Base-by-base conservation (phyloP, 1,139 yeast genomes). In the Saccharomyces uvarum region DNA sequence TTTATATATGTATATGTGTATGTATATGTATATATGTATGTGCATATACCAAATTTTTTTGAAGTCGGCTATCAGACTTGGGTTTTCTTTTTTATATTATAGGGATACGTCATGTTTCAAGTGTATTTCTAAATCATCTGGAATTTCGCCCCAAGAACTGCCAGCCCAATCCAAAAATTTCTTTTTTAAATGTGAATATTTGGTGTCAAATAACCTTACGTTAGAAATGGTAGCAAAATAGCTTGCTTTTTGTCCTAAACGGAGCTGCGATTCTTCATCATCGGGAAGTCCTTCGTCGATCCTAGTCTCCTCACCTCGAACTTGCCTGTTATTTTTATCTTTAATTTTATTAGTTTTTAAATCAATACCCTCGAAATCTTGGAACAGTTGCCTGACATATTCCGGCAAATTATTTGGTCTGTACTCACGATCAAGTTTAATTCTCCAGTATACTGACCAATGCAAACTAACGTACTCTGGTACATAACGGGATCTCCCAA, bases 391-490 rank as follows among this genome's bases (percentile, higher is more conserved):
- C 31, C 57, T 50, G 2, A 64, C 66, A 56, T 72, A 72, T 2
- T 54, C 49, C 0, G 81, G 80, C n/a, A 82, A 54, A 59, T 80
- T 80, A 0, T 53, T 53, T 0, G 84, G 84, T 2, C 66, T 53
- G 58, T 80, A 80, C 58, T 77, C 80, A 41, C 64, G 54, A 52
- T 76, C 71, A 58, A 70, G 75, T 57, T 75, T 80, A 55, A 78
- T 63, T 57, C 84, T 71, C 79, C 83, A 83, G 57, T 73, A 74
- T 0, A 82, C 75, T 52, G 87, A 82, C 88, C 88, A 83, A 64
- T 83, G 88, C 31, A 82, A 58, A 13, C 66, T 67, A 16, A 80
- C 78, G 54, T 73, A 67, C 2, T 59, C 59, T 0, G 86, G 86
- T 3, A 83, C 69, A 41, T 70, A 69, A 56, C 88, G 70, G 2